Evolutionary conservation across 805 yeast genomes (phyloP).

Genomic region (Saturnispora mendoncae): DNA sequence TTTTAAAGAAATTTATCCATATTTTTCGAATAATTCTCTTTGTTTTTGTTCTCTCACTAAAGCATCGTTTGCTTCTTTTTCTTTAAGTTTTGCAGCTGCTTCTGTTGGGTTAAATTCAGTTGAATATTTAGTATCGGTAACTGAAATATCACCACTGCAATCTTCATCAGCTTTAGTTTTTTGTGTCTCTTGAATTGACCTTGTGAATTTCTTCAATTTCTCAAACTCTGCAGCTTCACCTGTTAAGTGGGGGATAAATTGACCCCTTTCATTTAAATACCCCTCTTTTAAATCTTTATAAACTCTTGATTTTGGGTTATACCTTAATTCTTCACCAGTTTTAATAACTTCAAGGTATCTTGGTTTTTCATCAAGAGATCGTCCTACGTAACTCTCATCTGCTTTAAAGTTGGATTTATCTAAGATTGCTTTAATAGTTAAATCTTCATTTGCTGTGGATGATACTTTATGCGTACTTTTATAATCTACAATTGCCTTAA

Average conservation of each 20-base stretch:
- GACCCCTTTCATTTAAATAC: constrained; percentile 29
- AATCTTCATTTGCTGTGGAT: constrained; percentile 33
- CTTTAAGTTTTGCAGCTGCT: constrained; percentile 30
- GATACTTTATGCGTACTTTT: constrained; percentile 6
- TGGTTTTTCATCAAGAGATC: constrained; percentile 75
- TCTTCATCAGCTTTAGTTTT: constrained; percentile 16
- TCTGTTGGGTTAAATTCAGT: constrained; percentile 41
- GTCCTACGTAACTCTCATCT: constrained; percentile 33
- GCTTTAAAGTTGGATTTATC: constrained; percentile 12
- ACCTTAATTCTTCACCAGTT: constrained; percentile 35
- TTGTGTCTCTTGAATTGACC: constrained; percentile 17
- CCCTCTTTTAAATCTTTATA: constrained; percentile 28
- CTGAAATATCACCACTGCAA: constrained; percentile 11
- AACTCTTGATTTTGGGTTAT: constrained; percentile 47
- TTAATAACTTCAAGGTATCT: constrained; percentile 47
- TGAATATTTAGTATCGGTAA: constrained; percentile 21
- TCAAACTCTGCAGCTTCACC: constrained; percentile 52
- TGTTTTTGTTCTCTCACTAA: constrained; percentile 25
- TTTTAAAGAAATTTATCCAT: constrained; percentile 25
- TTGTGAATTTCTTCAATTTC: constrained; percentile 39
- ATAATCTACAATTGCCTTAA: constrained; percentile 19
- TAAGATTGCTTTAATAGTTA: constrained; percentile 27
- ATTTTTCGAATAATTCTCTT: constrained; percentile 29
- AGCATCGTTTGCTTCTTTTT: constrained; percentile 26
- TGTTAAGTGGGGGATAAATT: constrained; percentile 45